Evolutionary conservation across 805 yeast species (phyloP), one percentile per base, ranked within the genome.

Genomic region (Metschnikowia similis): DNA sequence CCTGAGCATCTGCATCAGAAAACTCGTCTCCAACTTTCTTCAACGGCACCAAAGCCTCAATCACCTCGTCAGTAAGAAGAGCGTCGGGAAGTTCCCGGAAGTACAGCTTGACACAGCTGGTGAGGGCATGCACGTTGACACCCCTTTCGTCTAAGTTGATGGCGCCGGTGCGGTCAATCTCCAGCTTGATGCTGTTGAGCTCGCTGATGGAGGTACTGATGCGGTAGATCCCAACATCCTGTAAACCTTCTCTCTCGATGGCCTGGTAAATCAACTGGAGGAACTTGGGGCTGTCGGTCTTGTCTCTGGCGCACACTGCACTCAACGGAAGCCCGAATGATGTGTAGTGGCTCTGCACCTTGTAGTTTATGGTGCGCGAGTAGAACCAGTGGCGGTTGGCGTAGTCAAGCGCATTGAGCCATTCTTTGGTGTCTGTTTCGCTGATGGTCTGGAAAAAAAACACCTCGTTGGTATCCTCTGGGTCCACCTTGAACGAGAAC

Each of bases 211-310:
- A 77, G 0, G 83, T 77, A 61, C 82, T 76, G 54, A 79, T 80
- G 64, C 98, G 81, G 65, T 92, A 92, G 11, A 92, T 74, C 14
- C 98, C 98, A 48, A 89, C 87, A 63, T 91, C 97, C 56, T 89
- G 90, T 29, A 92, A 65, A 0, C 98, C 97, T 48, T 91, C 80
- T n/a, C 74, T 68, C 65, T 92, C 98, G 55, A 92, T 87, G 57
- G 85, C 94, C 41, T 76, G 76, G 56, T 90, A 74, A 40, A 92
- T 68, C 49, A 77, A 76, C 34, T 77, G 82, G 49, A 91, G 81
- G 39, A 91, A 80, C 6, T 63, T 67, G 1, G 98, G 98, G 31
- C 83, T 70, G 2, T 67, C 53, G 0, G 82, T 68, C 8, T 78
- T 70, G 56, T 89, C 96, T 45, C 96, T 74, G 48, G 74, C 79